phyloP scores from a whole-genome alignment of 2,329 filamentous ascomycete species.

The Leptographium galeiforme region DNA sequence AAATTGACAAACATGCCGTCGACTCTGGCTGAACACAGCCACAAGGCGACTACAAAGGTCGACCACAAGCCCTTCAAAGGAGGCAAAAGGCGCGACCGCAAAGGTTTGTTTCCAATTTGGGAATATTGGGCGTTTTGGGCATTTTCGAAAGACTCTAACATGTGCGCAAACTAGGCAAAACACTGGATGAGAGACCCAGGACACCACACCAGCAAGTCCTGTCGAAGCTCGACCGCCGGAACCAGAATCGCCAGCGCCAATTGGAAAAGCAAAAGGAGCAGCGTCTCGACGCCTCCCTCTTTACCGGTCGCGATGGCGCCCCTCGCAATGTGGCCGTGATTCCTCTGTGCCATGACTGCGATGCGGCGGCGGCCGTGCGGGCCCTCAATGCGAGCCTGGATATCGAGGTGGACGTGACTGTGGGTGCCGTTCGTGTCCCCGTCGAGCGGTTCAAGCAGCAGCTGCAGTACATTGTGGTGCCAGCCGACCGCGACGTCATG shows the following conservation, averaged over 20 bases:
- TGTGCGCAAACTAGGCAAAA: constrained; percentile 47
- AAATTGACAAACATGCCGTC: constrained; percentile 5
- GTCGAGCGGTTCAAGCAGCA: constrained; percentile 93
- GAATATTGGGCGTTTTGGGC: neutral
- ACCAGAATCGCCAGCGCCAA: constrained; percentile 86
- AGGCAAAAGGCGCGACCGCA: constrained; percentile 50
- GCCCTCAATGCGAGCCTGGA: constrained; percentile 70
- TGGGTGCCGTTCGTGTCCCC: constrained; percentile 40
- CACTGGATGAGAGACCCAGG: constrained; percentile 64
- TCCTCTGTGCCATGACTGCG: constrained; percentile 62
- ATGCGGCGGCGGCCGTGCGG: constrained; percentile 52
- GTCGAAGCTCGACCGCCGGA: constrained; percentile 91
- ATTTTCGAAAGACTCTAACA: neutral
- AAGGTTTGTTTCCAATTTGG: constrained; percentile 6
- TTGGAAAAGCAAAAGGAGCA: constrained; percentile 73
- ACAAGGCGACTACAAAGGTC: constrained; percentile 83
- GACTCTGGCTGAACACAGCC: constrained; percentile 56
- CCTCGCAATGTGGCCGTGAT: constrained; percentile 81
- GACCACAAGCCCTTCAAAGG: constrained; percentile 87
- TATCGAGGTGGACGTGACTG: constrained; percentile 50
- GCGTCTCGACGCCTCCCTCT: constrained; percentile 64
- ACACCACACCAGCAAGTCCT: constrained; percentile 93
- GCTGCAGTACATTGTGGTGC: constrained; percentile 58
- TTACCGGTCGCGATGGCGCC: constrained; percentile 74
- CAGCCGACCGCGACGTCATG: constrained; percentile 58